Conservation (phyloP, 2,329 filamentous ascomycete genomes). For the Shiraia sp. region DNA sequence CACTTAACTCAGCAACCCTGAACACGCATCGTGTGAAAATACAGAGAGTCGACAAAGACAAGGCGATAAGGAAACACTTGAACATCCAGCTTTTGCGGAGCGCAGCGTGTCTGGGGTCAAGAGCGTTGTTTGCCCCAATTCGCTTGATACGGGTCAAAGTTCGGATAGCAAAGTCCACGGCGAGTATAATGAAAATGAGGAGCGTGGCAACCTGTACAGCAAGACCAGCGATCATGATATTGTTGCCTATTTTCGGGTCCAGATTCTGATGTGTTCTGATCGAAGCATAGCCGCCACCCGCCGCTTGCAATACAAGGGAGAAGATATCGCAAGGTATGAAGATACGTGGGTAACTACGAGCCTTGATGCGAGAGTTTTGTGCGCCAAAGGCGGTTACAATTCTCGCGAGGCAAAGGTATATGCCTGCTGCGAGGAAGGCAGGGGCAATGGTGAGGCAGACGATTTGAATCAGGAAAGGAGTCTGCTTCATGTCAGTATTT, state of each 20-base stretch:
- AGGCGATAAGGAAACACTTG: slow-evolving; percentile 58
- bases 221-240: slow-evolving; percentile 53
- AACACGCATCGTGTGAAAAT: slow-evolving; percentile 69
- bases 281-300: slow-evolving; percentile 49
- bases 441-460: slow-evolving; percentile 61
- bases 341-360: slow-evolving; percentile 53
- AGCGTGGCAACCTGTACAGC: slow-evolving; percentile 51
- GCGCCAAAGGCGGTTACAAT: slow-evolving; percentile 47
- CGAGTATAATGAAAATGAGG: slow-evolving; percentile 47
- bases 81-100: slow-evolving; percentile 49
- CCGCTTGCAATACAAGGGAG: slow-evolving; percentile 51
- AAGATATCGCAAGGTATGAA: slow-evolving; percentile 56
- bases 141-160: slow-evolving; percentile 23
- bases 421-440: slow-evolving; percentile 64
- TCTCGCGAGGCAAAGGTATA: slow-evolving; percentile 65
- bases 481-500: slow-evolving; percentile 37
- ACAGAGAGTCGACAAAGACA: slow-evolving; percentile 62
- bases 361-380: slow-evolving; percentile 49
- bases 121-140: slow-evolving; percentile 25
- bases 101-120: slow-evolving; percentile 29
- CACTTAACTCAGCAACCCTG: slow-evolving; percentile 66
- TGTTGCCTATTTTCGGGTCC: slow-evolving; percentile 45
- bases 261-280: slow-evolving; percentile 34
- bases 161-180: slow-evolving; percentile 46
- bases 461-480: slow-evolving; percentile 69